phyloP scores from a whole-genome alignment of 2,329 filamentous ascomycete genomes.

The Talaromyces amestolkiae region DNA sequence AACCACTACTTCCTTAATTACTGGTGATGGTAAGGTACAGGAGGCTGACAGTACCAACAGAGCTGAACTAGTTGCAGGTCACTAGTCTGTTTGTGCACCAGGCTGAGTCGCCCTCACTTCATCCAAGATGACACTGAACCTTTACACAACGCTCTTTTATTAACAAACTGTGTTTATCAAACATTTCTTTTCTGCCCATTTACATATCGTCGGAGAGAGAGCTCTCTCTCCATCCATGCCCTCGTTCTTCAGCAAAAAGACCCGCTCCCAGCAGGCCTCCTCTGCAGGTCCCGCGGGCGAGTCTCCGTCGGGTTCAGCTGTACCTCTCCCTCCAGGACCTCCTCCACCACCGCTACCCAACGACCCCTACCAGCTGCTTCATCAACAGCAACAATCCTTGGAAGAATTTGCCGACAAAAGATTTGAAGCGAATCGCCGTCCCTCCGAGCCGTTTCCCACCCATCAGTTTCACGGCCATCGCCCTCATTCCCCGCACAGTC shows the following conservation, averaged over 20 bases:
- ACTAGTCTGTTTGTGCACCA: conserved; percentile 1
- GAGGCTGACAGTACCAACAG: neutral
- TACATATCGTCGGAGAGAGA: neutral
- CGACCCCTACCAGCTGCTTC: conserved; percentile 1
- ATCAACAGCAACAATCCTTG: neutral
- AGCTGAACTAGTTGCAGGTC: conserved; percentile 2
- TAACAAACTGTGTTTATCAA: neutral
- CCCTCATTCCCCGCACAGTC: conserved; percentile 11
- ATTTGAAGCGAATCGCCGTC: neutral
- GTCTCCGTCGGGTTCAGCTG: conserved; percentile 10
- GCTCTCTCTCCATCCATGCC: conserved; percentile 16
- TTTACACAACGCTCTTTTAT: neutral
- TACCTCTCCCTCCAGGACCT: neutral
- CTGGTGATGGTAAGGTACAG: neutral
- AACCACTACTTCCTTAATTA: no score
- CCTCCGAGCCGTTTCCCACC: conserved; percentile 3
- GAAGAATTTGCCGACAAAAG: conserved; percentile 2
- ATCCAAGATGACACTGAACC: conserved; percentile 1
- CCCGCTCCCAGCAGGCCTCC: conserved; percentile 18
- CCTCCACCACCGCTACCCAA: neutral
- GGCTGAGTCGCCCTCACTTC: conserved; percentile 4
- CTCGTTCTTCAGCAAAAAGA: conserved; percentile 20
- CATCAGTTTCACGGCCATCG: neutral
- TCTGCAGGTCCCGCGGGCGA: conserved; percentile 13
- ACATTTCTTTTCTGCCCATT: neutral